These are phyloP conservation scores for Zymoseptoria ardabiliae DNA, from an alignment of 2,329 filamentous ascomycete species.

Conservation along the genomic window DNA sequence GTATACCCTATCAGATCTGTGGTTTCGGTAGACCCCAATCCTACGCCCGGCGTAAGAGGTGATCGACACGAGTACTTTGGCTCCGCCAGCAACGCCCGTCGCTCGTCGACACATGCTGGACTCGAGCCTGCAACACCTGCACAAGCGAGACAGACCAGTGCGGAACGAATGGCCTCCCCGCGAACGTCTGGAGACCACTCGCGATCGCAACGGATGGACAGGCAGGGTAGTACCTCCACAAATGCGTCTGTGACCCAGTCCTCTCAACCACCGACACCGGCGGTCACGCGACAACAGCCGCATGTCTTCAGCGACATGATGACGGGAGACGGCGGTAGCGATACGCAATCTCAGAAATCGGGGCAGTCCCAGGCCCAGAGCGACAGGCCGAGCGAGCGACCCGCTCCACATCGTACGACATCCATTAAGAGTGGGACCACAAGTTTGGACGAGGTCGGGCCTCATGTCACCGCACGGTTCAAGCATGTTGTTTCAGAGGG, in stretches of 20 bases:
- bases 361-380: slow-evolving; percentile 7
- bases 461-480: slow-evolving; percentile 64
- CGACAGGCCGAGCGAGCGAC: slow-evolving; percentile 17
- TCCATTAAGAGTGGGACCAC: slow-evolving; percentile 32
- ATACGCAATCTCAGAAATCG: neutral
- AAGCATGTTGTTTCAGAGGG: slow-evolving; percentile 68
- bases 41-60: slow-evolving; percentile 24
- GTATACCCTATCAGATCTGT: slow-evolving; percentile 80
- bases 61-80: slow-evolving; percentile 32
- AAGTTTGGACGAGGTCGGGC: slow-evolving; percentile 36
- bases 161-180: slow-evolving; percentile 3
- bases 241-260: neutral
- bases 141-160: slow-evolving; percentile 8
- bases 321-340: slow-evolving; percentile 12
- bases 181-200: neutral
- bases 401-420: slow-evolving; percentile 21
- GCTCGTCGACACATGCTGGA: slow-evolving; percentile 8
- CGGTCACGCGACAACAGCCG: slow-evolving; percentile 4
- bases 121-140: neutral
- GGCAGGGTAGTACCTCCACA: neutral
- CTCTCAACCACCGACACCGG: slow-evolving; percentile 3
- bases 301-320: slow-evolving; percentile 15
- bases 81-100: slow-evolving; percentile 15
- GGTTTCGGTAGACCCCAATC: slow-evolving; percentile 58
- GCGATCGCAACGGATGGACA: neutral